These are phyloP conservation scores for Venturia pyrina DNA, from an alignment of 2,329 filamentous ascomycete species.

Conservation along the genomic window DNA sequence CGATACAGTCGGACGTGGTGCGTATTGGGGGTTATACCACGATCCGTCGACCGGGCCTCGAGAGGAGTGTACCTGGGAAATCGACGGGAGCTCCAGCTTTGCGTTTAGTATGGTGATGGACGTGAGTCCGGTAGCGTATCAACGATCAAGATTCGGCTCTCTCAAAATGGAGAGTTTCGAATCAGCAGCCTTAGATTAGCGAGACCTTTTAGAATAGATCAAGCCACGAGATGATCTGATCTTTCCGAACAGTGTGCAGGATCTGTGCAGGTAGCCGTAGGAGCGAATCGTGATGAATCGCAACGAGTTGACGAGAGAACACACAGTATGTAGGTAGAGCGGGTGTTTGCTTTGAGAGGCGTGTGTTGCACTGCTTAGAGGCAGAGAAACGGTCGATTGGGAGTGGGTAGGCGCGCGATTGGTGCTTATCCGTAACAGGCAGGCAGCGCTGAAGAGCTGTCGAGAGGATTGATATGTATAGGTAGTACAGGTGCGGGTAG, in stretches of 20 bases:
- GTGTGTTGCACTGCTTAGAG: not conserved
- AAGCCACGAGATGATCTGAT: conserved; percentile 7
- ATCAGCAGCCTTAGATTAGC: not conserved
- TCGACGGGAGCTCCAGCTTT: conserved; percentile 91
- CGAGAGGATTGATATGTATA: not conserved
- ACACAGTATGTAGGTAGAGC: not conserved
- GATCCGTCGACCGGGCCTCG: conserved; percentile 62
- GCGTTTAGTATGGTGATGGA: conserved; percentile 46
- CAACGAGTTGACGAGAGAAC: not conserved
- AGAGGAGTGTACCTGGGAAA: conserved; percentile 65
- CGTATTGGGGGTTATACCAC: conserved; percentile 60
- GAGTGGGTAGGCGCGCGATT: conserved; percentile 5
- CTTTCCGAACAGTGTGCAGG: conserved; percentile 5
- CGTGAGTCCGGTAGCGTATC: conserved; percentile 8
- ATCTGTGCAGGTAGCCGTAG: conserved; percentile 6
- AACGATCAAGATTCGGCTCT: not conserved
- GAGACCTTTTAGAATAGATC: not conserved
- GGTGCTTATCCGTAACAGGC: not conserved
- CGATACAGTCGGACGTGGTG: conserved; percentile 56
- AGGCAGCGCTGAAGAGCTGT: not conserved
- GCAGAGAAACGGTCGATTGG: conserved; percentile 1
- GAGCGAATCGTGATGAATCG: not conserved
- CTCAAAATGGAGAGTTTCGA: not conserved
- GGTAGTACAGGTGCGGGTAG: not conserved
- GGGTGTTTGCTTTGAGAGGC: conserved; percentile 6